These are phyloP conservation scores for Colletotrichum noveboracense DNA, from an alignment of 2,329 filamentous ascomycete genomes.

Conservation along the genomic window DNA sequence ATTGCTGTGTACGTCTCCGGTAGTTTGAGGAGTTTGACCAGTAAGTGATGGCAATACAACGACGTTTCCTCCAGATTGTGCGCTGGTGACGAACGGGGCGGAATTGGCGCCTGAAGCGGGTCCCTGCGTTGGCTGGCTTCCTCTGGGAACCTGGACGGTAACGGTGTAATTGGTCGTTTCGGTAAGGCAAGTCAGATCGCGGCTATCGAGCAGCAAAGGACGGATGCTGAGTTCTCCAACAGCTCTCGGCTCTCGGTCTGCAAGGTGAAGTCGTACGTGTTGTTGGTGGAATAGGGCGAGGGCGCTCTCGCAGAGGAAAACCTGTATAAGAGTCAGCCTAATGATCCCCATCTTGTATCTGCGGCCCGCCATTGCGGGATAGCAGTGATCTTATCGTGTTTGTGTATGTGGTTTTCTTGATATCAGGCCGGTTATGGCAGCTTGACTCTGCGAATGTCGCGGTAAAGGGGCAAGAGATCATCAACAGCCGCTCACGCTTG, in stretches of 20 bases:
- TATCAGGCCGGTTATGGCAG: background rate
- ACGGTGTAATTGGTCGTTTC: constrained; percentile 15
- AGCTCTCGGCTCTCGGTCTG: constrained; percentile 20
- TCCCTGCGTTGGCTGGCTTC: background rate
- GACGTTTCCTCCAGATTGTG: constrained; percentile 29
- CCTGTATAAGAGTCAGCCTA: constrained; percentile 19
- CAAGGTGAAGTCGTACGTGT: constrained; percentile 14
- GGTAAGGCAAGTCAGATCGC: constrained; percentile 10
- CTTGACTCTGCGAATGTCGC: background rate
- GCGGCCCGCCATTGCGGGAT: constrained; percentile 12
- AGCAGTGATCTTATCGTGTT: background rate
- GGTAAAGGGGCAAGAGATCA: background rate
- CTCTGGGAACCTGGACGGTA: constrained; percentile 6
- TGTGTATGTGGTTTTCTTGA: background rate
- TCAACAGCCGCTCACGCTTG: background rate
- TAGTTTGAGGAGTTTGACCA: constrained; percentile 33
- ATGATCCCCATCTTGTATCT: constrained; percentile 5
- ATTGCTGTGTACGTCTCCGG: constrained; percentile 31
- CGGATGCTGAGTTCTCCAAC: background rate
- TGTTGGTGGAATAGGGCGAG: constrained; percentile 15
- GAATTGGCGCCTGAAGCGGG: constrained; percentile 18
- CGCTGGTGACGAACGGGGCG: constrained; percentile 29
- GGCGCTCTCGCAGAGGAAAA: constrained; percentile 8
- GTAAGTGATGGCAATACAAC: constrained; percentile 33
- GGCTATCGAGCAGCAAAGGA: constrained; percentile 1